Evolutionary conservation across 1,139 yeast species (phyloP).

Genomic region (Pichia inconspicua): DNA sequence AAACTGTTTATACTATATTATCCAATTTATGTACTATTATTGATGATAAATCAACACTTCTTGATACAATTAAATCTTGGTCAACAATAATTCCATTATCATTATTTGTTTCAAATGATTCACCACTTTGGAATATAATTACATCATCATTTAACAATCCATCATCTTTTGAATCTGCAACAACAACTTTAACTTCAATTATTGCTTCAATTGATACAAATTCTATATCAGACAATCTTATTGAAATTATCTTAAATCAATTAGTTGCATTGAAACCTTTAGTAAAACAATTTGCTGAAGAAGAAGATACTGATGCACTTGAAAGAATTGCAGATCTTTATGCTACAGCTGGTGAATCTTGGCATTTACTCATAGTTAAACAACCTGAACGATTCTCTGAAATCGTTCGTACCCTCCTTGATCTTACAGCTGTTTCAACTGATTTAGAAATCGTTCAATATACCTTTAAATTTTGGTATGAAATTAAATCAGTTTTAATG

Average conservation of each 20-base stretch:
- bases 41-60: constrained; percentile 28
- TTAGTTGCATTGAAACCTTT: constrained; percentile 52
- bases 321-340: constrained; percentile 70
- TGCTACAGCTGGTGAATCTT: constrained; percentile 90
- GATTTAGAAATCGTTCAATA: constrained; percentile 86
- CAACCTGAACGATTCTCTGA: constrained; percentile 65
- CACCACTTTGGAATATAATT: constrained; percentile 57
- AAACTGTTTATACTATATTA: constrained; percentile 56
- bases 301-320: constrained; percentile 62
- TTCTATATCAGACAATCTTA: constrained; percentile 30
- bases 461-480: constrained; percentile 90
- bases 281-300: constrained; percentile 32
- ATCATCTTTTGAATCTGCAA: constrained; percentile 74
- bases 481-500: constrained; percentile 62
- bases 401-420: constrained; percentile 66
- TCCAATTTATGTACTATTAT: constrained; percentile 29
- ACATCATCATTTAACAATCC: constrained; percentile 60
- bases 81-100: constrained; percentile 74
- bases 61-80: constrained; percentile 85
- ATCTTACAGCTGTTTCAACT: constrained; percentile 54
- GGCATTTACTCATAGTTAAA: constrained; percentile 83
- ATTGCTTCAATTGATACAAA: constrained; percentile 59
- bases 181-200: constrained; percentile 76
- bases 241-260: constrained; percentile 62
- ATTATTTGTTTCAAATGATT: constrained; percentile 37